These are phyloP conservation scores for Metarhizium sp. DNA, from an alignment of 2,329 filamentous ascomycete species.

Conservation along the genomic window DNA sequence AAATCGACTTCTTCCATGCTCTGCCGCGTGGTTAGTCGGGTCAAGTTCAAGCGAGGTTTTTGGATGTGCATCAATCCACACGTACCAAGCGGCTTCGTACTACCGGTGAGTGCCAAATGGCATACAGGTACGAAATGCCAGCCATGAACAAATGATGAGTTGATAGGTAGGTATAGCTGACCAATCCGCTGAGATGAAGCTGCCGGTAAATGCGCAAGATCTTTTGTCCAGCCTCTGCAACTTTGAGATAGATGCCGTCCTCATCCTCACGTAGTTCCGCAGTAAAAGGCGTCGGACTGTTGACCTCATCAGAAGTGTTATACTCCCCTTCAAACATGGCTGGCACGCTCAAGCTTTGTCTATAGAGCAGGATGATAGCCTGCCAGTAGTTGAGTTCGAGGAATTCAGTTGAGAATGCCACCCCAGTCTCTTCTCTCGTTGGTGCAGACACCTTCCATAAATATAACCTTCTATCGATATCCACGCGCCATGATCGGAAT, in stretches of 20 bases:
- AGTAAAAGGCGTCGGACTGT: conserved; percentile 52
- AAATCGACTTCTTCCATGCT: conserved; percentile 97
- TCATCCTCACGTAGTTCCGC: conserved; percentile 69
- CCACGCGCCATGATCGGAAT: conserved; percentile 78
- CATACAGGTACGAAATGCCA: conserved; percentile 90
- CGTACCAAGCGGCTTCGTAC: conserved; percentile 79
- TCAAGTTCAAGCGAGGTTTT: background rate
- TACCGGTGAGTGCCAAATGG: conserved; percentile 90
- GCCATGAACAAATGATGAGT: conserved; percentile 98
- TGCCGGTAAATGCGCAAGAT: conserved; percentile 86
- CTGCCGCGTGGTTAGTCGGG: conserved; percentile 22
- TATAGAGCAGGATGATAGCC: conserved; percentile 88
- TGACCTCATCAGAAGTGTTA: conserved; percentile 53
- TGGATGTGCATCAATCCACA: conserved; percentile 9
- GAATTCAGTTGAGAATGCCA: conserved; percentile 83
- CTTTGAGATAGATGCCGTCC: conserved; percentile 85
- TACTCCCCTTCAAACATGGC: conserved; percentile 75
- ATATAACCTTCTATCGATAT: conserved; percentile 73
- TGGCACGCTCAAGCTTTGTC: conserved; percentile 81
- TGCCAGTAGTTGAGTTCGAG: conserved; percentile 97
- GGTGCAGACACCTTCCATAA: conserved; percentile 85
- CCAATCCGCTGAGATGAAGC: conserved; percentile 75
- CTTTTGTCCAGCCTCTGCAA: conserved; percentile 89
- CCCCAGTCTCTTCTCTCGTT: conserved; percentile 68
- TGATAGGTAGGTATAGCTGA: conserved; percentile 93